Conservation (phyloP, 805 yeast genomes). For the Lachancea mirantina region DNA sequence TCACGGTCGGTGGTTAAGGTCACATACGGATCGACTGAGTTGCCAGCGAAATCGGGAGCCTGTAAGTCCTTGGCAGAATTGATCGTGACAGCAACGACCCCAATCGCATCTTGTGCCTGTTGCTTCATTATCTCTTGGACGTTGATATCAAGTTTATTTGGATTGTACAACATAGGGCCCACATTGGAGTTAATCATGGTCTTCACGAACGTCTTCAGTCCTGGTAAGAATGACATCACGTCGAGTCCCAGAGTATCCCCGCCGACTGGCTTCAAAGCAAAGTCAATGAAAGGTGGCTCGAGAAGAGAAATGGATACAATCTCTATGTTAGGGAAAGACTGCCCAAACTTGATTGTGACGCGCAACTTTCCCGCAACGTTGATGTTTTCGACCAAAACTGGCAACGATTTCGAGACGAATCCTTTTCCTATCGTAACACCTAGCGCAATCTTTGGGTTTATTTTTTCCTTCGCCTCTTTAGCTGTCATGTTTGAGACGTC, state of each 20-base stretch:
- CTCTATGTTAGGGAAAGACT: constrained; percentile 71
- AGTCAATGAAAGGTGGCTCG: constrained; percentile 74
- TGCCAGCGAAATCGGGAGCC: constrained; percentile 32
- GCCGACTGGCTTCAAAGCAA: constrained; percentile 78
- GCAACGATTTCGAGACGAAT: constrained; percentile 64
- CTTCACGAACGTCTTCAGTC: constrained; percentile 65
- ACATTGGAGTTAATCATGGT: constrained; percentile 59
- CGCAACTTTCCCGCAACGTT: constrained; percentile 65
- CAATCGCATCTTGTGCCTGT: constrained; percentile 59
- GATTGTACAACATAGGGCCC: constrained; percentile 76
- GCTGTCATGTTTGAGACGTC: constrained; percentile 81
- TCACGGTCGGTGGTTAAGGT: constrained; percentile 39
- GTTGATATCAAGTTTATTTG: constrained; percentile 69
- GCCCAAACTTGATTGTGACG: constrained; percentile 53
- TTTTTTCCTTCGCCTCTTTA: constrained; percentile 58
- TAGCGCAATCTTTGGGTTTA: constrained; percentile 73
- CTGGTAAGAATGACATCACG: constrained; percentile 78
- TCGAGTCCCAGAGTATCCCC: constrained; percentile 85
- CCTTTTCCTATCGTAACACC: constrained; percentile 81
- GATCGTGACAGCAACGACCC: constrained; percentile 59
- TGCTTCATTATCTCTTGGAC: constrained; percentile 64
- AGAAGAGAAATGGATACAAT: constrained; percentile 62
- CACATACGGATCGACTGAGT: constrained; percentile 54
- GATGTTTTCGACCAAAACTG: constrained; percentile 77
- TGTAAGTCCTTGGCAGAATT: constrained; percentile 46